Evolutionary conservation across 2,329 filamentous ascomycete genomes (phyloP).

Genomic region (Venturia oleaginea): DNA sequence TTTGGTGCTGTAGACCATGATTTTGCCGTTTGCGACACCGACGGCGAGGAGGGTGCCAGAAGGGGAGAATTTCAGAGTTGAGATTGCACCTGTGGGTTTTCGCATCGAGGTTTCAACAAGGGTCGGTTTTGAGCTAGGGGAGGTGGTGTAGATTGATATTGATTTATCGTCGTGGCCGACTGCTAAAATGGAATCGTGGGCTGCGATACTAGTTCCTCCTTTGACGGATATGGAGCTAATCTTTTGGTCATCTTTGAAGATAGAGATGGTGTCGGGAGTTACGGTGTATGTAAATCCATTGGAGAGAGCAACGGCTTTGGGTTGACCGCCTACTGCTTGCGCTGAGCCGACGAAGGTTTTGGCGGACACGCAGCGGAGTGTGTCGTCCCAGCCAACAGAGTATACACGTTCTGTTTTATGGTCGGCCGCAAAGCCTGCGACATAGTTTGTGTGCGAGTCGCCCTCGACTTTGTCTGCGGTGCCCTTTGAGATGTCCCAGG

Average conservation of each 20-base stretch:
- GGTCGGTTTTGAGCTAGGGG: slow-evolving; percentile 43
- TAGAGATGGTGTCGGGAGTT: slow-evolving; percentile 47
- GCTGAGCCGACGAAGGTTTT: slow-evolving; percentile 65
- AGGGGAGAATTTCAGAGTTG: slow-evolving; percentile 72
- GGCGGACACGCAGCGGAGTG: slow-evolving; percentile 67
- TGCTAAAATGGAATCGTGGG: slow-evolving; percentile 58
- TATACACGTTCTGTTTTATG: slow-evolving; percentile 49
- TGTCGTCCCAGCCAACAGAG: slow-evolving; percentile 92
- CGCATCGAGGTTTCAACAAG: slow-evolving; percentile 47
- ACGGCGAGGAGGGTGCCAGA: slow-evolving; percentile 70
- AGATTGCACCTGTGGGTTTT: slow-evolving; percentile 62
- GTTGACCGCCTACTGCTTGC: slow-evolving; percentile 65
- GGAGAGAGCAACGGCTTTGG: slow-evolving; percentile 60
- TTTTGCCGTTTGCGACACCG: slow-evolving; percentile 78
- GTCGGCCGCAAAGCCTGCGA: slow-evolving; percentile 60
- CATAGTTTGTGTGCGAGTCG: slow-evolving; percentile 74
- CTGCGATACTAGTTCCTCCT: slow-evolving; percentile 65
- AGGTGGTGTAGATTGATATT: slow-evolving; percentile 63
- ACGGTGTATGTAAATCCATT: slow-evolving; percentile 39
- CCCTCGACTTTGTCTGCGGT: slow-evolving; percentile 65
- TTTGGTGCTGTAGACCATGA: slow-evolving; percentile 65
- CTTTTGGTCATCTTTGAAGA: slow-evolving; percentile 46
- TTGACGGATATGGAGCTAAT: slow-evolving; percentile 49
- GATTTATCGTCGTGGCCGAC: slow-evolving; percentile 67
- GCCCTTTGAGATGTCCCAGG: slow-evolving; percentile 70